Base-by-base conservation (phyloP, 805 yeast species). In the Candida coquimbonensis region DNA sequence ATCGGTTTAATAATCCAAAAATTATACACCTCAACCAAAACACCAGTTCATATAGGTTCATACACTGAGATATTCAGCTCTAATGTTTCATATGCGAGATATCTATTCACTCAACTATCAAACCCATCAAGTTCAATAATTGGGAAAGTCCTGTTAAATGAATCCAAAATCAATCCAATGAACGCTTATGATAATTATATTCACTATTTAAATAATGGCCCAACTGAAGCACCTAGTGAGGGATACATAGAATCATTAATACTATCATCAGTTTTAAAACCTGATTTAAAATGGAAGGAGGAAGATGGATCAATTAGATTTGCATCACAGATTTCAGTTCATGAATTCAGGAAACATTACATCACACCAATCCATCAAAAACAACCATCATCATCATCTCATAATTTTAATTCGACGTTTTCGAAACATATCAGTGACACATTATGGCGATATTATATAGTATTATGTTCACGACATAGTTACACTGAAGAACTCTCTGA, bases 251-350 rank as follows among this genome's bases (percentile, higher is more conserved):
- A 64, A 3, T 74, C 81, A 0, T 62, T 83, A 25, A 67, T 83
- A 29, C 57, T 67, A 1, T 80, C 83, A 0, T 70, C 82, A 7
- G 56, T 65, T 51, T 55, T 59, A 34, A 45, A 47, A 11, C 36
- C 51, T 2, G 37, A 48, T 1, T 43, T 72, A 3, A 42, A 63
- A 16, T 81, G 87, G 87, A 7, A 8, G n/a, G 42, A 44, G 11
- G 21, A 12, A 13, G 40, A 40, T 34, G 78, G 67, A 9, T 62
- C 64, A 1, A 21, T 25, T 7, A 42, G 69, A 36, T 74, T 64
- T 43, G 85, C 89, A 0, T 67, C 82, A 1, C 87, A 81, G 52
- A 67, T 79, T 25, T 80, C 85, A 0, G 68, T 80, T 3, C 71
- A 67, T 35, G 86, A 82, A 56, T 76, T 82, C 60, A 71, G 76